A percentile compares a stretch with the other conserved stretches of the same genome.
phyloP scores from a whole-genome alignment of 345 rosid genomes.

The Eutrema yunnanense region DNA sequence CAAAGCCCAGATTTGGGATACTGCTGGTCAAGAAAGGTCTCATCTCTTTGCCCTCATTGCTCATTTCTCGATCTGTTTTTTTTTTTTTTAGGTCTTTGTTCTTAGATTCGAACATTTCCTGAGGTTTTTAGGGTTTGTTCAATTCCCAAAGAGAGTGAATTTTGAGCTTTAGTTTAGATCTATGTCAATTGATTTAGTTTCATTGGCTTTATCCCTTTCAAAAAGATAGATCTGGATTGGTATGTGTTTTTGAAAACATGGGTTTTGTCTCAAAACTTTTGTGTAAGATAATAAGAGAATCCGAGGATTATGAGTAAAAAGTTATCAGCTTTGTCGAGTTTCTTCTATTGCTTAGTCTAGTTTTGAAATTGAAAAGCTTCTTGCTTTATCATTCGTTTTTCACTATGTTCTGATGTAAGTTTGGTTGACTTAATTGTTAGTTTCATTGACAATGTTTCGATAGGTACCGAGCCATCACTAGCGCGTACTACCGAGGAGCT shows the following conservation, averaged over 20 bases:
- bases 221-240: slow-evolving; percentile 6
- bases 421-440: not conserved
- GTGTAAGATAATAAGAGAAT: not conserved
- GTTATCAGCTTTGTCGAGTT: not conserved
- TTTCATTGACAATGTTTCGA: not conserved
- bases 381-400: not conserved
- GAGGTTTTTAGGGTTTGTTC: not conserved
- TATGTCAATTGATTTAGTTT: not conserved
- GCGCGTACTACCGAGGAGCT: slow-evolving; percentile 54
- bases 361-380: not conserved
- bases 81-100: not conserved
- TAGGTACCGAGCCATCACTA: slow-evolving; percentile 55
- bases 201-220: not conserved
- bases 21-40: slow-evolving; percentile 42
- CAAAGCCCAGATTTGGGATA: slow-evolving; percentile 42
- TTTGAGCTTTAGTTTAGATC: not conserved
- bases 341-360: not conserved
- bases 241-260: not conserved
- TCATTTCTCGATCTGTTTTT: slow-evolving; percentile 15
- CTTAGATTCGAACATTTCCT: not conserved
- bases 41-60: not conserved
- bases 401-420: not conserved
- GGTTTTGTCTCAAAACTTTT: not conserved
- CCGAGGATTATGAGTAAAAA: not conserved
- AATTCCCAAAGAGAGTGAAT: not conserved